phyloP scores from a whole-genome alignment of 495 filamentous ascomycete genomes.

The Trichoderma parareesei region DNA sequence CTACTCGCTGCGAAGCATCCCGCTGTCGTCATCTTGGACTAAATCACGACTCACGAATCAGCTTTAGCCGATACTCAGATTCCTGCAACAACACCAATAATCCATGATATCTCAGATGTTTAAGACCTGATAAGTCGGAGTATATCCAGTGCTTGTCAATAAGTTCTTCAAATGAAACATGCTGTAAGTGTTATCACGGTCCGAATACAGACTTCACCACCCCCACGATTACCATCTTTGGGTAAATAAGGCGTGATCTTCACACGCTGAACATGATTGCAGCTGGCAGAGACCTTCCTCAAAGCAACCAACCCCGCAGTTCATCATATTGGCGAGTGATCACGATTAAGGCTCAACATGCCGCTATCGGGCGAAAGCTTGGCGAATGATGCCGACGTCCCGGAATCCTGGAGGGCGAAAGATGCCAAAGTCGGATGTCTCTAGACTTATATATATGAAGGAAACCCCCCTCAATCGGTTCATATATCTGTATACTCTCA shows the following conservation, averaged over 20 bases:
- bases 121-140: neutral
- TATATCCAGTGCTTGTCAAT: neutral
- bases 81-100: neutral
- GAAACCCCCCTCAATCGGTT: neutral
- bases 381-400: neutral
- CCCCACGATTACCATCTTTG: neutral
- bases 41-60: neutral
- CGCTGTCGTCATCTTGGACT: neutral
- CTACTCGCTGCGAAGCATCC: neutral
- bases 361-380: neutral
- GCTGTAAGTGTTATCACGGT: neutral
- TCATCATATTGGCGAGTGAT: constrained; percentile 1
- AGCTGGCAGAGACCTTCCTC: neutral
- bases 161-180: neutral
- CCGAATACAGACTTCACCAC: neutral
- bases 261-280: neutral
- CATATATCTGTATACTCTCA: neutral
- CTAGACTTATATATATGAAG: neutral
- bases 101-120: neutral
- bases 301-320: neutral
- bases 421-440: neutral
- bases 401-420: neutral
- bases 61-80: neutral
- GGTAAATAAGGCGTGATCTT: neutral
- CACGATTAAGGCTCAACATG: neutral